Evolutionary conservation across 257 asterid genomes (phyloP), one percentile per base, ranked within the genome.

Genomic region (Eucommia ulmoides): DNA sequence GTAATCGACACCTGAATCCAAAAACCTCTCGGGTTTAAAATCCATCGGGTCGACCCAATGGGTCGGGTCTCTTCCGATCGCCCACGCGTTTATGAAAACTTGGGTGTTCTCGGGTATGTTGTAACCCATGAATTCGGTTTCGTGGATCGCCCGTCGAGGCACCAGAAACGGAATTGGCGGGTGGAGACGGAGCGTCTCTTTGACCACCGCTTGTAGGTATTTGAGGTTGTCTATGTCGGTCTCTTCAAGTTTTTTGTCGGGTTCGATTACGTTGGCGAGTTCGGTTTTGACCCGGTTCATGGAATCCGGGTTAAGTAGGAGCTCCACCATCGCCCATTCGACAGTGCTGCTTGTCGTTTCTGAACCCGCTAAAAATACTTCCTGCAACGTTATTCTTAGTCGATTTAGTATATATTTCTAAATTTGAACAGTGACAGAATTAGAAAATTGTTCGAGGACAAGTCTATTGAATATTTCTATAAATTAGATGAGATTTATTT

Each of bases 311-410:
- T 80, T 68, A 50, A 56, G 53, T 9, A 83, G 76, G 18, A 83
- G 82, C 74, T 83, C 94, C 7, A 69, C 74, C 73, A 83, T 66
- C 0, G 78, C 77, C 92, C 94, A 83, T 24, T 83, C 88, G 1
- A 50, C 54, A 14, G 58, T 61, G 74, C 74, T 65, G 65, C 81
- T 83, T 19, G 84, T 80, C 8, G 91, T 80, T 50, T 83, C 88
- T 54, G 88, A 56, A 0, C 88, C 92, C 1, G 88, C 94, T 1
- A 80, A 25, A 61, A 83, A 83, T 25, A 77, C 63, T 52, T 83
- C 92, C 92, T 80, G 73, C 60, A 33, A 3, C n/a, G n/a, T n/a
- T n/a, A n/a, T n/a, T n/a, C n/a, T n/a, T n/a, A n/a, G n/a, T n/a
- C n/a, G n/a, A n/a, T n/a, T n/a, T n/a, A n/a, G n/a, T n/a, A n/a